Evolutionary conservation across 2,329 filamentous ascomycete species (phyloP), one percentile per base, ranked within the genome.

Genomic region (Pestalotiopsis sp.): DNA sequence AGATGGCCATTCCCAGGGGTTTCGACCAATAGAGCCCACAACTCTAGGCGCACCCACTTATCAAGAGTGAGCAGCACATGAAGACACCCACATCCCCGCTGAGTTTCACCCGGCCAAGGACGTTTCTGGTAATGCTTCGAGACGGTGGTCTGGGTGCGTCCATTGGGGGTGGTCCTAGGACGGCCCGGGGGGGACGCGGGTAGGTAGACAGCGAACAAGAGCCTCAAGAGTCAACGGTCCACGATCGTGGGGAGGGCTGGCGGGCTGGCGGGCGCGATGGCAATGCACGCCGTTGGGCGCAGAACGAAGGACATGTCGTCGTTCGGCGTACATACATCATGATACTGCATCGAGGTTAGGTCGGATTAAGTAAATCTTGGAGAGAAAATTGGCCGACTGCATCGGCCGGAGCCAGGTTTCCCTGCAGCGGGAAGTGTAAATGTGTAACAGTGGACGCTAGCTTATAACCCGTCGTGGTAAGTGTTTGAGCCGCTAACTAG

Each of bases 311-410:
- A 27, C 25, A 38, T 12, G 56, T 59, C 38, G 59, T 36, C 23
- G 23, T 27, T 59, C 13, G 13, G 41, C n/a, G 45, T 20, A 20
- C 17, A 17, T 9, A 36, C 57, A n/a, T 36, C 59, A 62, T 36
- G 25, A 62, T 39, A 39, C 59, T 62, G 59, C 59, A 62, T 62
- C 36, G 59, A 62, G 59, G 59, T 62, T 62, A 62, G 59, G 27
- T 62, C 59, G 59, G 36, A 62, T 62, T 39, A n/a, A 62, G 59
- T 62, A 62, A 62, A 38, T 39, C 31, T 62, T 62, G 31, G 27
- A 39, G 31, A 62, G 59, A 62, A 52, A 52, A 52, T 20, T 52
- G 45, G 45, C 45, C 45, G 45, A 52, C 45, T 52, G 45, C 45
- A 52, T 52, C 45, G 45, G 45, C 45, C 45, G 14, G 5, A n/a